Evolutionary conservation across 2,329 filamentous ascomycete genomes (phyloP).

Genomic region (Epichloe amarillans): DNA sequence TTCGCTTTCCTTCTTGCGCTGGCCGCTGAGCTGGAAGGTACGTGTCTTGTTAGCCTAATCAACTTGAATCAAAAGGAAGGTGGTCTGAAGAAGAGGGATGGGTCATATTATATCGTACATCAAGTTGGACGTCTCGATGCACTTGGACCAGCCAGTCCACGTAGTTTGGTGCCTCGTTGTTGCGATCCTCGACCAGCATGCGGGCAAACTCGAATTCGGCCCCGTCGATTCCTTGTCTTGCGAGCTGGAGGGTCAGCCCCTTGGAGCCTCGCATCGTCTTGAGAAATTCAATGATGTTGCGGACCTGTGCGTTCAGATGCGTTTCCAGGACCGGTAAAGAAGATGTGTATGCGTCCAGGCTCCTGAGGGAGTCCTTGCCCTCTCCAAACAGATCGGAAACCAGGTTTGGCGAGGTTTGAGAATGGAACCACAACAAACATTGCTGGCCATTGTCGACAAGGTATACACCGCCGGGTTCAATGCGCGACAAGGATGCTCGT

Average conservation of each 20-base stretch:
- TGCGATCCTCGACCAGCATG: constrained; percentile 82
- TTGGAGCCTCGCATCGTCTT: constrained; percentile 71
- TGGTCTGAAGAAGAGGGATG: not conserved
- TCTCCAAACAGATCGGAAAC: constrained; percentile 82
- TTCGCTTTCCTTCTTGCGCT: constrained; percentile 55
- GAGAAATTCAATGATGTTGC: constrained; percentile 84
- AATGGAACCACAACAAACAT: constrained; percentile 83
- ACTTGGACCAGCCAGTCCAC: constrained; percentile 97
- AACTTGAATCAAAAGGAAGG: not conserved
- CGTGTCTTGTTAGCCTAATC: constrained; percentile 7
- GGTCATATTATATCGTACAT: constrained; percentile 38
- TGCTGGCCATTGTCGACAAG: constrained; percentile 91
- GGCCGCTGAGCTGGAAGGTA: constrained; percentile 44
- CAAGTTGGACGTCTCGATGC: constrained; percentile 83
- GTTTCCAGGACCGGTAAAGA: constrained; percentile 76
- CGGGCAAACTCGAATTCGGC: constrained; percentile 94
- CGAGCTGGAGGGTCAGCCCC: constrained; percentile 77
- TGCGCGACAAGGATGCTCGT: constrained; percentile 71
- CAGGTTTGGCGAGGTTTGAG: constrained; percentile 83
- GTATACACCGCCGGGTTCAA: constrained; percentile 90
- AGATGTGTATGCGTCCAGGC: constrained; percentile 69
- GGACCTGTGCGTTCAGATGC: constrained; percentile 84
- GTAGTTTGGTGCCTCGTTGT: constrained; percentile 95
- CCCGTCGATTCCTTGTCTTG: constrained; percentile 83
- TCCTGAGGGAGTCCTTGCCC: constrained; percentile 53